Base-by-base conservation (phyloP, 331 rosid species). In the Saraca asoca region DNA sequence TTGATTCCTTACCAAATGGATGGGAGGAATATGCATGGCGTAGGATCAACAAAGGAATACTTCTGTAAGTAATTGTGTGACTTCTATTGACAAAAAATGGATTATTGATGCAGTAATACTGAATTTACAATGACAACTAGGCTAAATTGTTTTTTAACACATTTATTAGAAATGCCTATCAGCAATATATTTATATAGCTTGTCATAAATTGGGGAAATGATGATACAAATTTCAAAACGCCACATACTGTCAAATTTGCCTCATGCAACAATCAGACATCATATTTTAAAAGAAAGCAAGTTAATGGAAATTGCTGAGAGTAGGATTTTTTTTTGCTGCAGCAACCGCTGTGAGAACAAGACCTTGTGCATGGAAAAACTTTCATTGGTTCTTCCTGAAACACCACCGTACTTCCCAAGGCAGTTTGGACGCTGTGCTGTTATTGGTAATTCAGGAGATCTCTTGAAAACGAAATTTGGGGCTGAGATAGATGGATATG, bases 1-100 rank as follows among this genome's bases (percentile, higher is more conserved):
- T 93, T 66, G 92, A 93, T 79, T 76, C 89, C 69, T 88, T 93
- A 62, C 98, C 92, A 71, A 88, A 90, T 71, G 98, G 98, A 76
- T 93, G 97, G 98, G 91, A 84, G 80, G 95, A 93, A 56, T 93
- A 90, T 75, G 98, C 98, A 7, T 93, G 97, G 98, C 90, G 83
- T 35, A 90, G 98, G 91, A 90, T 93, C 79, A 93, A 93, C 68
- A 90, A 90, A 79, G 98, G 98, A 84, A 56, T 77, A 70, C 81
- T 16, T 29, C 91, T 90, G 97, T 93, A 71, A 84, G 97, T 86
- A 72, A 57, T 78, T n/a, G 41, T 37, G 38, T 12, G 8, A 18
- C 41, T 55, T 54, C 42, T 70, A 38, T 9, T 46, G 66, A 62
- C 12, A 38, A 35, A 58, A 13, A 33, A 7, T 39, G 33, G 37